Evolutionary conservation across 306 rosid genomes (phyloP), one percentile per base, ranked within the genome.

Genomic region (Dryas octopetala): DNA sequence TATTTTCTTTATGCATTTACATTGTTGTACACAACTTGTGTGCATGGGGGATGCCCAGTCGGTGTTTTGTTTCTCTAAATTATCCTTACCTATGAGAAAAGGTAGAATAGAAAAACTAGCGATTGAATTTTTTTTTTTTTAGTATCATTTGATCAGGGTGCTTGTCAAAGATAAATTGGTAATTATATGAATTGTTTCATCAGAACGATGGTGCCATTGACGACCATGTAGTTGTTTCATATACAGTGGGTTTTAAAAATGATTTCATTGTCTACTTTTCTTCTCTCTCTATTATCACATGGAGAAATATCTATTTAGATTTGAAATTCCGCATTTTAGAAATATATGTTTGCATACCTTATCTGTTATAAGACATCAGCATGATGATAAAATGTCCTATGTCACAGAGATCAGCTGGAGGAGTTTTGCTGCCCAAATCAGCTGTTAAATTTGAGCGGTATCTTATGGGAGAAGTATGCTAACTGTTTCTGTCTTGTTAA

Each of bases 371-470:
- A 51, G 71, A 64, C 51, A 68, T 77, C 26, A 70, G 63, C 50
- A 4, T 44, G 43, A 57, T 10, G 46, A 16, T 75, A 58, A 84
- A 28, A 45, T 73, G 4, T 71, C n/a, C 23, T 46, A 28, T 71
- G 70, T 55, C 23, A 23, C 91, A 95, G 99, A 86, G 81, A 95
- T 86, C 99, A 67, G 76, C 88, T 51, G 97, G 97, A 65, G 99
- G 98, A 83, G 86, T 95, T 78, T 71, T 92, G 80, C 76, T 95
- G 82, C 99, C 98, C 70, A 92, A 83, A 62, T 85, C 99, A 53
- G 97, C 97, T 2, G 99, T 95, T 68, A 95, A 95, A 77, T 95
- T 85, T 65, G 99, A 95, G 86, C 93, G 90, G 47, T 90, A 95
- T 81, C 97, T 95, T 1, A 62, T 83, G 65, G 99, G 99, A 77